Evolutionary conservation across 2,329 filamentous ascomycete species (phyloP).

Genomic region (Beauveria sp.): DNA sequence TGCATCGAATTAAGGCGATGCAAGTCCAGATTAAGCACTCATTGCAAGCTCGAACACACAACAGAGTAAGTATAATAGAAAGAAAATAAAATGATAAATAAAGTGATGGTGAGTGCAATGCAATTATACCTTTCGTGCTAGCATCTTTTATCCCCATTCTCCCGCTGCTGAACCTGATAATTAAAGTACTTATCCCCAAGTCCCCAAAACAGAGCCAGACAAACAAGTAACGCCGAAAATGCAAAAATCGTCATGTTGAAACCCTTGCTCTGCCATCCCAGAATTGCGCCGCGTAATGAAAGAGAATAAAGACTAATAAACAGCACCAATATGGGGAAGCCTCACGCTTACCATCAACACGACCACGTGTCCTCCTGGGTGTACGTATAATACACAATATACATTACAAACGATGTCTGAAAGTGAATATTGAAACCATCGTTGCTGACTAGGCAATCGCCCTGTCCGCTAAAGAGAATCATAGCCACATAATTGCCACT

Average conservation of each 20-base stretch:
- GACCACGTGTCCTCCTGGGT: background rate
- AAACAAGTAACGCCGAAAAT: background rate
- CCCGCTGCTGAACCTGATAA: background rate
- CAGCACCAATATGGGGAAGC: background rate
- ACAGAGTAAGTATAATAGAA: background rate
- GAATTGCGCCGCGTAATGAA: slow-evolving; percentile 2
- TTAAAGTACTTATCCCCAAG: background rate
- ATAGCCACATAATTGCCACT: no score
- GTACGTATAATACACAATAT: slow-evolving; percentile 15
- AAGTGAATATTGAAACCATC: background rate
- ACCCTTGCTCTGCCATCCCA: background rate
- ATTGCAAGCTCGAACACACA: no score
- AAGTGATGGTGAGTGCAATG: background rate
- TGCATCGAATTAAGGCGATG: no score
- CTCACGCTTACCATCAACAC: background rate
- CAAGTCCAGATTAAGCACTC: no score
- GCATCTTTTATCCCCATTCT: background rate
- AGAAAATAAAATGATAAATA: background rate
- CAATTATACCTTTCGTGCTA: background rate
- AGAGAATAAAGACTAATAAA: background rate
- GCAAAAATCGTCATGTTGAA: slow-evolving; percentile 1
- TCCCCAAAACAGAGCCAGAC: background rate
- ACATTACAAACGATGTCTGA: slow-evolving; percentile 14
- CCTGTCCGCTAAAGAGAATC: background rate
- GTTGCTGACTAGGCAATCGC: background rate